A percentile compares a stretch with the other conserved stretches of the same genome.
These are phyloP conservation scores for Pythium oligandrum DNA, from an alignment of 352 stramenopile genomes.

Conservation along the genomic window DNA sequence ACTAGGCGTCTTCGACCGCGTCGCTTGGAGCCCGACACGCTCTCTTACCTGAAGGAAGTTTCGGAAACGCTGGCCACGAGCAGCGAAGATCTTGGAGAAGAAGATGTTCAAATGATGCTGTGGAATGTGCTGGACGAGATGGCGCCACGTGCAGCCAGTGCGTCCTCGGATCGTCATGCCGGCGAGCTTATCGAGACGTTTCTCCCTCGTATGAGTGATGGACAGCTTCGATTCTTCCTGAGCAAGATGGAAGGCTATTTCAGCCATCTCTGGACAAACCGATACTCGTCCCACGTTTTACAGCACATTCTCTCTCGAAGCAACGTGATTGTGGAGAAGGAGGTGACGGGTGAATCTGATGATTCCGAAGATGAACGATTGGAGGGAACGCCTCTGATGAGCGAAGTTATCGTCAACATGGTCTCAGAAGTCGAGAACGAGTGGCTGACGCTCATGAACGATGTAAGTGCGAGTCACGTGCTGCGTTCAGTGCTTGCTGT, in stretches of 20 bases:
- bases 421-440: slow-evolving; percentile 69
- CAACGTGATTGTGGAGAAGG: slow-evolving; percentile 42
- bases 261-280: slow-evolving; percentile 83
- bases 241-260: slow-evolving; percentile 79
- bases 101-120: slow-evolving; percentile 57
- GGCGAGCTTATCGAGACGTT: slow-evolving; percentile 67
- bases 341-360: slow-evolving; percentile 20
- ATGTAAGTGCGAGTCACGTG: slow-evolving; percentile 82
- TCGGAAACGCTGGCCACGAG: slow-evolving; percentile 63
- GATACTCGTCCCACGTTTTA: slow-evolving; percentile 83
- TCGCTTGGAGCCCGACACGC: slow-evolving; percentile 66
- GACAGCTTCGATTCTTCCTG: slow-evolving; percentile 68
- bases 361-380: slow-evolving; percentile 42
- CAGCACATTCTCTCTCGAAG: slow-evolving; percentile 66
- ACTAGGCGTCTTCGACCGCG: slow-evolving; percentile 62
- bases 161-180: slow-evolving; percentile 69
- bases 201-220: slow-evolving; percentile 64
- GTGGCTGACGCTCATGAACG: slow-evolving; percentile 84
- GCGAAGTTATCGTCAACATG: slow-evolving; percentile 67
- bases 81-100: slow-evolving; percentile 44
- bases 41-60: slow-evolving; percentile 82
- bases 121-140: slow-evolving; percentile 83
- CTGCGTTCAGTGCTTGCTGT: slow-evolving; percentile 66
- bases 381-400: slow-evolving; percentile 57
- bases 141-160: slow-evolving; percentile 64